A percentile compares a stretch with the other conserved stretches of the same genome.
phyloP scores from a whole-genome alignment of 2,329 filamentous ascomycete genomes.

The Xylaria sp. region DNA sequence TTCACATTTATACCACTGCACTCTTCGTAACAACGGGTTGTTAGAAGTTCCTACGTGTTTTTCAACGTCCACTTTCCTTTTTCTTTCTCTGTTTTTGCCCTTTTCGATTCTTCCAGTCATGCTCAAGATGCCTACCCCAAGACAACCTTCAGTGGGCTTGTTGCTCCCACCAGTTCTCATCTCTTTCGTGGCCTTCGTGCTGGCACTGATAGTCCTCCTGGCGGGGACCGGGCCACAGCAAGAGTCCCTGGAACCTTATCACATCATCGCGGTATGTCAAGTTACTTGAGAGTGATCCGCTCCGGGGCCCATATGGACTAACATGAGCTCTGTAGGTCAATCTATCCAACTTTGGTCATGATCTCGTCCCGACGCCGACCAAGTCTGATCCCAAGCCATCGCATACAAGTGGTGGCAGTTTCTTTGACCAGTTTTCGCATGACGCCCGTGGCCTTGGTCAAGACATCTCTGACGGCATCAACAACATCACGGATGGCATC shows the following conservation, averaged over 20 bases:
- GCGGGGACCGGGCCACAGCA: slow-evolving; percentile 51
- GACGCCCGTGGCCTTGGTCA: slow-evolving; percentile 46
- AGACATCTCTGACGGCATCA: slow-evolving; percentile 52
- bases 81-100: background rate
- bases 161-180: slow-evolving; percentile 49
- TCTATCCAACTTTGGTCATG: slow-evolving; percentile 54
- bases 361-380: slow-evolving; percentile 48
- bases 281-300: background rate
- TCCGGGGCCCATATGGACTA: background rate
- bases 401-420: slow-evolving; percentile 39
- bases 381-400: slow-evolving; percentile 41
- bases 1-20: slow-evolving; percentile 2
- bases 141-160: slow-evolving; percentile 34
- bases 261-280: slow-evolving; percentile 51
- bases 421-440: slow-evolving; percentile 41
- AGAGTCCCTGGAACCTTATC: slow-evolving; percentile 52
- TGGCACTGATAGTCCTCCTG: slow-evolving; percentile 52
- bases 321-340: slow-evolving; percentile 49
- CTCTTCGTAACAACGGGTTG: slow-evolving; percentile 30
- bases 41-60: slow-evolving; percentile 6
- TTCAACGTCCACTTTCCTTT: background rate
- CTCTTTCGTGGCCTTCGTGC: slow-evolving; percentile 50
- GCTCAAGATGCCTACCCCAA: slow-evolving; percentile 25
- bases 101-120: slow-evolving; percentile 14
- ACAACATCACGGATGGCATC: slow-evolving; percentile 54